phyloP scores from a whole-genome alignment of 2,329 filamentous ascomycete genomes.

The Samsoniella hepiali region DNA sequence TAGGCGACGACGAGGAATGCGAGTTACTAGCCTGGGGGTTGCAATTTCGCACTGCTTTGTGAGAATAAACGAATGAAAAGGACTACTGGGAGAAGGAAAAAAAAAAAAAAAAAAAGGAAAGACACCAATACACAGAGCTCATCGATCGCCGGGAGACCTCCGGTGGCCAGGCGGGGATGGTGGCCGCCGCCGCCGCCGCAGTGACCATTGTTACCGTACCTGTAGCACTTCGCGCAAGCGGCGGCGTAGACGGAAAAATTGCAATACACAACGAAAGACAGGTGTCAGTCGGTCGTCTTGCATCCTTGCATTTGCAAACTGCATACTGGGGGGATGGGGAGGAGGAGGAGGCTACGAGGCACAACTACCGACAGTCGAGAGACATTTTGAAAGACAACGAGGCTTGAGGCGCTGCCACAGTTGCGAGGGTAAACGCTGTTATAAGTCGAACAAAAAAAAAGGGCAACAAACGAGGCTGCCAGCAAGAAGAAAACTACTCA shows the following conservation, averaged over 20 bases:
- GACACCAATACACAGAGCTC: not conserved
- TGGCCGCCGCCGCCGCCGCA: not conserved
- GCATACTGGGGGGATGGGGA: not conserved
- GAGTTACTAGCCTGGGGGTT: not conserved
- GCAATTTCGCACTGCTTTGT: not conserved
- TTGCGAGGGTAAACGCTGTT: too few species aligned
- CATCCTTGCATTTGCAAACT: not conserved
- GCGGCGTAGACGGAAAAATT: slow-evolving; percentile 4
- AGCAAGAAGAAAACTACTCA: too few species aligned
- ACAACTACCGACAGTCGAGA: slow-evolving; percentile 10
- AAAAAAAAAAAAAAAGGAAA: not conserved
- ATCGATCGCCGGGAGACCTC: not conserved
- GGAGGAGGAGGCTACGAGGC: not conserved
- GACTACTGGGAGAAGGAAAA: not conserved
- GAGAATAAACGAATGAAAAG: slow-evolving; percentile 8
- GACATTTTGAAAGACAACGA: not conserved
- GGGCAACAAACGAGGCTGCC: too few species aligned
- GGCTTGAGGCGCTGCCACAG: not conserved
- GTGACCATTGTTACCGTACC: not conserved
- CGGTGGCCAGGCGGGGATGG: not conserved
- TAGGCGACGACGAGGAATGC: not conserved
- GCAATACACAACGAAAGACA: not conserved
- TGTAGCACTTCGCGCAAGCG: slow-evolving; percentile 3
- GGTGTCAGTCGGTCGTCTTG: not conserved
- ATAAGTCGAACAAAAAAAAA: too few species aligned